Base-by-base conservation (phyloP, 768 basidiomycete genomes). In the Phylloporus arenicola region DNA sequence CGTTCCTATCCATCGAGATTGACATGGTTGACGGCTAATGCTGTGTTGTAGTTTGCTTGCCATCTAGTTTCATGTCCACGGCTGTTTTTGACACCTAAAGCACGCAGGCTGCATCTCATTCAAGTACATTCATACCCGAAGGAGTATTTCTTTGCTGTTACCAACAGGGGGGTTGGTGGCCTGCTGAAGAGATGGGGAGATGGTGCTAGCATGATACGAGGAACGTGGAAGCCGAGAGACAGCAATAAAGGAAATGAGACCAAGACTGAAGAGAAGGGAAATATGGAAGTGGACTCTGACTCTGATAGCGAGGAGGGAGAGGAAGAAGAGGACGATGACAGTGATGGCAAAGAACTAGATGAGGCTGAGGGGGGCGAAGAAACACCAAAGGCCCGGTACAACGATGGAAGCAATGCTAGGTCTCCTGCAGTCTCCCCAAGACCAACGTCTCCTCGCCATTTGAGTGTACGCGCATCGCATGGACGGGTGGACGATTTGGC, bases 121-220 rank as follows among this genome's bases (percentile, higher is more conserved):
- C 76, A 84, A 58, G 80, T 75, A 13, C 92, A 95, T 59, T 80
- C 76, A 45, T 95, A 86, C 62, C 91, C 92, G 5, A 89, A 89
- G 62, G 81, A 92, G 61, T 95, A 86, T 67, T 94, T 91, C 69
- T 95, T 94, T 64, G 81, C 87, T 17, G 85, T 95, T 17, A 92
- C 89, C 14, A 93, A 93, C 69, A 92, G 88, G 63, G 92, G 92
- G 19, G 81, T 92, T 12, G 90, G 89, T 12, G 88, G 85, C 4
- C 70, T 92, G 16, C 65, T 92, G 48, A 79, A 81, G 64, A 79
- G 73, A 60, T 92, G 88, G 87, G 90, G 90, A 10, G 86, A 88
- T 51, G 90, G 89, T 6, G 90, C 80, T 5, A 90, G 86, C 57
- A 74, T 92, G 70, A 73, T 92, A 47, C 76, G 90, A 34, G 79